Base-by-base conservation (phyloP, 805 yeast genomes). In the Grigorovia yakushimaensis region DNA sequence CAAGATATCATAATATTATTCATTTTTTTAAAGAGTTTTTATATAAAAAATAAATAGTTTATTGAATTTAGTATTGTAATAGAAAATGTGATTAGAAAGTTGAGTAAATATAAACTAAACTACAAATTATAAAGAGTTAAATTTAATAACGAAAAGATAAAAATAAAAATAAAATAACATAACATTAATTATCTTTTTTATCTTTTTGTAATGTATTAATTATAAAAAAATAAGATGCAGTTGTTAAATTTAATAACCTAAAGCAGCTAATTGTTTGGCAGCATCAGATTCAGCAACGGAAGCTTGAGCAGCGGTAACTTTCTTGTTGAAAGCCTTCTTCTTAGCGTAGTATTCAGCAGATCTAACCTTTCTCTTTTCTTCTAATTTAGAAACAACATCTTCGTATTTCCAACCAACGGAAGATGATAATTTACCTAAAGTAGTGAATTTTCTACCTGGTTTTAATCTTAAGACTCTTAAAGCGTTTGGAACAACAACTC, bases 401-500 rank as follows among this genome's bases (percentile, higher is more conserved):
- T 89, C 95, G 95, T 93, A 93, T 78, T 89, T 93, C 98, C 98
- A 93, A 74, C 98, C 98, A 65, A 93, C 97, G 68, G 96, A 82
- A 66, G 93, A 74, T 62, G 96, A 84, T 73, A 93, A 82, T 74
- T 93, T 88, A 73, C 95, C 95, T 66, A 93, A 87, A 60, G 97
- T 88, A 77, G 96, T 87, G 95, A 84, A 93, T 79, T 93, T 93
- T 85, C 98, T 88, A 74, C 98, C 98, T 73, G 88, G 98, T 79
- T 88, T 89, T 76, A 93, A 85, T 83, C 98, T 88, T 73, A 93
- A 81, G 64, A 93, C 96, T 79, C 98, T 88, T 71, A 93, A 81
- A 70, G 98, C 98, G 80, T 88, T 96, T 73, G 98, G 98, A 70
- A 93, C 98, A 65, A 93, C 98, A 71, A 89, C 96, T 76, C 96